A percentile compares a stretch with the other conserved stretches of the same genome.
Evolutionary conservation across 225 moss, liverwort and hornwort genomes (phyloP).

Genomic region (Antitrichia curtipendula): DNA sequence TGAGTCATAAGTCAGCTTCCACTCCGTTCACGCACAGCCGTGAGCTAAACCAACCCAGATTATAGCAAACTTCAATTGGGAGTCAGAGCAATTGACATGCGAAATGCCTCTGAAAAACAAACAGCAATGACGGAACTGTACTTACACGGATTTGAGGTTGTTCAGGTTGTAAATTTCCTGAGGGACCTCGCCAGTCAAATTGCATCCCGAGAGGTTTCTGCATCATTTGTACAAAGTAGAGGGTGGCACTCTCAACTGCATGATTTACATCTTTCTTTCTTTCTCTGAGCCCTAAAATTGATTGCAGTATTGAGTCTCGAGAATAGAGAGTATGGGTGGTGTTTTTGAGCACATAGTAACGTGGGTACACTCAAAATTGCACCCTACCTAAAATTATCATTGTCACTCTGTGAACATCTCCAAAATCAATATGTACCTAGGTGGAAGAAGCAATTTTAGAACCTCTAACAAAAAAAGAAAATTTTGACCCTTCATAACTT

Average conservation of each 20-base stretch:
- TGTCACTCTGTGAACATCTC: too few relatives aligned
- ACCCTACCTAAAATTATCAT: too few relatives aligned
- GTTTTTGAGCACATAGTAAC: not conserved
- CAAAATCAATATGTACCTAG: too few relatives aligned
- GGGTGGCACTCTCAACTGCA: not conserved
- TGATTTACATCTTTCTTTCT: too few relatives aligned
- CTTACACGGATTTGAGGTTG: not conserved
- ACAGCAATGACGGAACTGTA: not conserved
- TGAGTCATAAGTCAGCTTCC: not conserved
- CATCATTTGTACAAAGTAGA: not conserved
- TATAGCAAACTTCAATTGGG: too few relatives aligned
- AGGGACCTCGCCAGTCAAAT: constrained; percentile 7
- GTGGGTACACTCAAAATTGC: too few relatives aligned
- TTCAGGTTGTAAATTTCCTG: not conserved
- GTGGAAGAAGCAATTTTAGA: too few relatives aligned
- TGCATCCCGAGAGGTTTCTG: constrained; percentile 12
- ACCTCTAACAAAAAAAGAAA: too few relatives aligned
- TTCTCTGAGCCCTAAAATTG: not conserved
- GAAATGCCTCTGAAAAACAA: not conserved
- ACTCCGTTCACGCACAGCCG: not conserved
- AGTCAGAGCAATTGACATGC: not conserved
- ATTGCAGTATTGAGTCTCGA: not conserved
- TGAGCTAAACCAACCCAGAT: not conserved
- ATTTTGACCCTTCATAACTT: too few relatives aligned
- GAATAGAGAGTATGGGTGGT: too few relatives aligned